Conservation (phyloP, 441 rosid genomes). For the Croton setiger region DNA sequence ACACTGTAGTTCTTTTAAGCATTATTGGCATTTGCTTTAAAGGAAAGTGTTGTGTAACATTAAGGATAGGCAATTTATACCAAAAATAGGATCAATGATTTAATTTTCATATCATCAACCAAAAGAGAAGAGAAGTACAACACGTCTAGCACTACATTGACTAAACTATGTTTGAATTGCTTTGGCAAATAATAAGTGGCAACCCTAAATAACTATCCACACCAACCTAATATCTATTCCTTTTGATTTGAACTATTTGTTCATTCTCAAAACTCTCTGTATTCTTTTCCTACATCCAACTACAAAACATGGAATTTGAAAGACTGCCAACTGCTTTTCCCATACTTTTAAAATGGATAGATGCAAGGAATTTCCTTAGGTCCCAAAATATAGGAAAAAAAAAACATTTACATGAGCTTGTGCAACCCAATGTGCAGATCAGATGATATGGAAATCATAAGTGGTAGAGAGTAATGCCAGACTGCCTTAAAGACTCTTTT, state of each 20-base stretch:
- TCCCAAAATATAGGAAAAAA: not conserved
- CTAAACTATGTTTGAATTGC: not conserved
- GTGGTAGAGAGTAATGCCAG: slow-evolving; percentile 68
- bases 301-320: not conserved
- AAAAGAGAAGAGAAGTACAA: not conserved
- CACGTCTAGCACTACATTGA: not conserved
- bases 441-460: slow-evolving; percentile 80
- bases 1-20: too few species aligned
- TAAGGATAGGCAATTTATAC: too few species aligned
- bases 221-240: not conserved
- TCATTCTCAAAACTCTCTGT: not conserved
- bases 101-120: not conserved
- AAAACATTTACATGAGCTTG: slow-evolving; percentile 33
- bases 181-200: not conserved
- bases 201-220: not conserved
- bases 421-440: slow-evolving; percentile 81
- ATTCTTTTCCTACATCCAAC: slow-evolving; percentile 19
- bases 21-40: too few species aligned
- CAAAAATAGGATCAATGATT: too few species aligned
- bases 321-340: not conserved
- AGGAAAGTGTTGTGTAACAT: too few species aligned
- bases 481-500: slow-evolving; percentile 85
- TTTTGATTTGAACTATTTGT: not conserved
- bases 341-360: not conserved
- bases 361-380: not conserved